A percentile compares a stretch with the other conserved stretches of the same genome.
Evolutionary conservation across 2,329 filamentous ascomycete species (phyloP).

Genomic region (Periconia digitata): DNA sequence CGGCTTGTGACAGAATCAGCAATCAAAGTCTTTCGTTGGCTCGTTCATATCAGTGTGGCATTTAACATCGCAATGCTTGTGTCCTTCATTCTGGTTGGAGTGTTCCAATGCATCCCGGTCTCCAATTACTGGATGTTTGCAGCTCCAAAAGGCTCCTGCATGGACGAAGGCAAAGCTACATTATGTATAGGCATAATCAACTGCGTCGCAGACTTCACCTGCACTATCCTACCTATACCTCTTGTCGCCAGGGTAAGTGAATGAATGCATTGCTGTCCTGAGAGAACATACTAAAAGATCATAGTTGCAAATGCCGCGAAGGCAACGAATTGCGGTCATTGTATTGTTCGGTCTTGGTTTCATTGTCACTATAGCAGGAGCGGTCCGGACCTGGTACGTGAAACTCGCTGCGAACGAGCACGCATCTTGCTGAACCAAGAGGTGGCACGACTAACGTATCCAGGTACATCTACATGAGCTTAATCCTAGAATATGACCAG

Average conservation of each 20-base stretch:
- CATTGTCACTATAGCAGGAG: constrained; percentile 46
- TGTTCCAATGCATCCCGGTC: constrained; percentile 48
- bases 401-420: too few species aligned
- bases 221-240: constrained; percentile 48
- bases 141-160: constrained; percentile 33
- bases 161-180: constrained; percentile 45
- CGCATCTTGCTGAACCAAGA: too few species aligned
- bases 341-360: constrained; percentile 46
- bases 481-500: constrained; percentile 46
- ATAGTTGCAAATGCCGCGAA: constrained; percentile 45
- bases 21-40: constrained; percentile 42
- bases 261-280: background rate
- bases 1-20: constrained; percentile 47
- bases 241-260: constrained; percentile 39
- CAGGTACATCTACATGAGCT: constrained; percentile 45
- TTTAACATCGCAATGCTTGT: constrained; percentile 44
- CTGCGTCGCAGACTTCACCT: constrained; percentile 46
- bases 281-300: background rate
- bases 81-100: constrained; percentile 35
- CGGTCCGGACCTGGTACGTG: constrained; percentile 41
- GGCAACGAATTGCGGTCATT: constrained; percentile 44
- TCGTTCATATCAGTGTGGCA: constrained; percentile 42
- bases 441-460: background rate
- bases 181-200: constrained; percentile 47
- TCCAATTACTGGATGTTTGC: constrained; percentile 47